Conservation (phyloP, 192 early-diverging fungal species). For the Coemansia asiatica region DNA sequence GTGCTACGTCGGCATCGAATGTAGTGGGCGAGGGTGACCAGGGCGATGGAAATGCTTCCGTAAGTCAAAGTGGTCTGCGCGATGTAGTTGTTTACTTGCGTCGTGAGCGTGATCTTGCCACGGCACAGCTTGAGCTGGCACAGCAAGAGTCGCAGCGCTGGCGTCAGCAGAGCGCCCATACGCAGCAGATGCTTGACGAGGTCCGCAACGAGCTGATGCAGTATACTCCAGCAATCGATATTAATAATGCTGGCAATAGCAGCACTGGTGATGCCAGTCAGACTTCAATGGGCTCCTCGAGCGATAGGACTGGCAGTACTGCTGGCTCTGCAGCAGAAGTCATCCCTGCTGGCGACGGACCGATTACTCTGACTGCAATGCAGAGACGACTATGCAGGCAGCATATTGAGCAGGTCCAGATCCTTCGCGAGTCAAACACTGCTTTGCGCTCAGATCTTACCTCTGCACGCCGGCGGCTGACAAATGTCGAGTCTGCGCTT, state of each 20-base stretch:
- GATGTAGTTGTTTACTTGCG: conserved; percentile 70
- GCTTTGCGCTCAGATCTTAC: conserved; percentile 64
- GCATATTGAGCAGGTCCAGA: conserved; percentile 64
- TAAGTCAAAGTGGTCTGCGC: conserved; percentile 43
- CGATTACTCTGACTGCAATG: conserved; percentile 55
- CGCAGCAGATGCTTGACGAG: conserved; percentile 70
- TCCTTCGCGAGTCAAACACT: conserved; percentile 78
- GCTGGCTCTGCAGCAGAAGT: conserved; percentile 40
- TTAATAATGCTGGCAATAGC: neutral
- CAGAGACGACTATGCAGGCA: conserved; percentile 64
- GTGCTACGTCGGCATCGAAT: neutral
- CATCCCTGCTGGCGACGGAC: conserved; percentile 28
- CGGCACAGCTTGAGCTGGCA: conserved; percentile 65
- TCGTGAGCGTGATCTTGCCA: conserved; percentile 71
- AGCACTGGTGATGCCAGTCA: neutral
- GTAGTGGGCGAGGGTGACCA: conserved; percentile 9
- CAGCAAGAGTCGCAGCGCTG: conserved; percentile 68
- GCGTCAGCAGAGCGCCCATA: conserved; percentile 62
- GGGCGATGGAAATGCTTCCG: conserved; percentile 13
- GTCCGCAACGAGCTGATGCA: conserved; percentile 57
- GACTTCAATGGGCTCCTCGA: too few relatives aligned
- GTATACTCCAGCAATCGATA: conserved; percentile 20
- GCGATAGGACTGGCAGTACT: too few relatives aligned
- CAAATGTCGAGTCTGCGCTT: conserved; percentile 50
- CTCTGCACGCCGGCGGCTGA: conserved; percentile 19